Conservation (phyloP, 2,329 filamentous ascomycete species). For the Polytolypa hystricis region DNA sequence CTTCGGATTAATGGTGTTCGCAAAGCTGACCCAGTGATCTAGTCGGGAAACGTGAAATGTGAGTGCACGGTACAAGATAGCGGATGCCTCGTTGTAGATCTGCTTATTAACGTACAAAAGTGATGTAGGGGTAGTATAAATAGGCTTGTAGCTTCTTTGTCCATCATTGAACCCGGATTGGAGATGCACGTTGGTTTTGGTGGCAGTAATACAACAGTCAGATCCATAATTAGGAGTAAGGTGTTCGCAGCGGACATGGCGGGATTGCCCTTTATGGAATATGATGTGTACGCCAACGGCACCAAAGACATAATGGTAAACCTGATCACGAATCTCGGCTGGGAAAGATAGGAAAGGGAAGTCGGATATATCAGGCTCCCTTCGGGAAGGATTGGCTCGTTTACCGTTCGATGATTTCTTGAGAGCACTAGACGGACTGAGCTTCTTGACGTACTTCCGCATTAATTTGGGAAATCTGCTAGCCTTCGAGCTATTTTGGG, state of each 20-base stretch:
- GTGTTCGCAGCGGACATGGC: constrained; percentile 23
- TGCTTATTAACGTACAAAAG: constrained; percentile 24
- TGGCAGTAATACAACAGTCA: constrained; percentile 22
- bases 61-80: constrained; percentile 19
- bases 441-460: too few relatives aligned
- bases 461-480: too few relatives aligned
- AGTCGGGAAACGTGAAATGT: constrained; percentile 28
- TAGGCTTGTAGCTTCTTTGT: constrained; percentile 6
- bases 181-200: constrained; percentile 21
- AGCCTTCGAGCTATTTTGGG: too few relatives aligned
- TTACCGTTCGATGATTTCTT: too few relatives aligned
- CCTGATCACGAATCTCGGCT: constrained; percentile 27
- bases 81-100: constrained; percentile 25
- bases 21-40: constrained; percentile 26
- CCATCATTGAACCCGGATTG: constrained; percentile 17
- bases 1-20: constrained; percentile 13
- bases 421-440: too few relatives aligned
- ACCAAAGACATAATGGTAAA: constrained; percentile 28
- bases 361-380: too few relatives aligned
- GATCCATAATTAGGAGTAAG: constrained; percentile 15
- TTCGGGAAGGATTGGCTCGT: too few relatives aligned
- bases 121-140: constrained; percentile 5
- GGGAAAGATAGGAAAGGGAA: constrained; percentile 17
- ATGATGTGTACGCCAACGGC: constrained; percentile 26
- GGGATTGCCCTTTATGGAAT: constrained; percentile 24